These are phyloP conservation scores for Ensete glaucum DNA, from an alignment of 176 grass and related monocot species.

Conservation along the genomic window DNA sequence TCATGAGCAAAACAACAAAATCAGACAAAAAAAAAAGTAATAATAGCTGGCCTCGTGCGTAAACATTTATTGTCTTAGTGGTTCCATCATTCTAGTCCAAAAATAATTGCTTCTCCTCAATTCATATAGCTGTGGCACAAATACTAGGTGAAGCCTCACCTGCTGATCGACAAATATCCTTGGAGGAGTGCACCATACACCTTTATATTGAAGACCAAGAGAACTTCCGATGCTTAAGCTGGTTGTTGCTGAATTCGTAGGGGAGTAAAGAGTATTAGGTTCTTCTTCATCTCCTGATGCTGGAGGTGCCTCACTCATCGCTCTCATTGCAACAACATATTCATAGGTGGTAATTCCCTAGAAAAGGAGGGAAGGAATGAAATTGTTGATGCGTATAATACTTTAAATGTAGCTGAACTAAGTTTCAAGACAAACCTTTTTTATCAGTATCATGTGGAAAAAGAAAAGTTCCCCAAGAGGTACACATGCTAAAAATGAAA, in stretches of 20 bases:
- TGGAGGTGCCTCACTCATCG: conserved; percentile 81
- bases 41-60: background rate
- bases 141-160: background rate
- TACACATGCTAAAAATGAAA: conserved; percentile 74
- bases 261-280: conserved; percentile 73
- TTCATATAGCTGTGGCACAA: background rate
- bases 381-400: conserved; percentile 2
- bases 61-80: background rate
- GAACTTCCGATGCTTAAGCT: conserved; percentile 91
- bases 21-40: background rate
- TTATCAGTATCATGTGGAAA: conserved; percentile 97
- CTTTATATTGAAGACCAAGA: conserved; percentile 82
- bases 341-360: conserved; percentile 97
- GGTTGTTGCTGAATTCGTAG: conserved; percentile 86
- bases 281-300: conserved; percentile 76
- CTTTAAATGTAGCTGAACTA: background rate
- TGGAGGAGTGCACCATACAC: conserved; percentile 96
- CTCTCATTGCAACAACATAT: conserved; percentile 96
- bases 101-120: background rate
- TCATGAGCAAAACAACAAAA: background rate
- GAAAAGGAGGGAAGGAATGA: conserved; percentile 10
- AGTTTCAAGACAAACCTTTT: conserved; percentile 59
- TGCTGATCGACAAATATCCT: conserved; percentile 85
- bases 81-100: background rate
- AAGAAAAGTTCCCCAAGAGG: conserved; percentile 96